These are phyloP conservation scores for Podila epicladia DNA, from an alignment of 192 early-diverging fungal species.

Conservation along the genomic window DNA sequence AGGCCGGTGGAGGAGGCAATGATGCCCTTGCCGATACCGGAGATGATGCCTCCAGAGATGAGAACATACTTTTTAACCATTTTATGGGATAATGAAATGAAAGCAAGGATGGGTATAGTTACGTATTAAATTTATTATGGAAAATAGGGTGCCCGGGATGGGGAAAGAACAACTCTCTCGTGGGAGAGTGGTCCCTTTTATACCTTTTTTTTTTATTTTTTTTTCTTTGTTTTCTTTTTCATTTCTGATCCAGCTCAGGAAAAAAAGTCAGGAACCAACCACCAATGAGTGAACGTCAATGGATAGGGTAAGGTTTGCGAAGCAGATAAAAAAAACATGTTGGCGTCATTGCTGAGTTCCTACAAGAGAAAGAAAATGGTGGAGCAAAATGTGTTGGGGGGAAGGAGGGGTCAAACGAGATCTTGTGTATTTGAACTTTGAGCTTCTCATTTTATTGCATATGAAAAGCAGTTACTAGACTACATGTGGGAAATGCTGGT, in stretches of 20 bases:
- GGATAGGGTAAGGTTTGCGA: background rate
- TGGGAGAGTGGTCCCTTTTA: slow-evolving; percentile 6
- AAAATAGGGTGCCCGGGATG: slow-evolving; percentile 39
- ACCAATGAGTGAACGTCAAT: background rate
- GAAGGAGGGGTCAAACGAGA: too few relatives aligned
- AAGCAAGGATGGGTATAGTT: background rate
- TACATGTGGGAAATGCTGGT: too few relatives aligned
- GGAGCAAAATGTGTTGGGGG: too few relatives aligned
- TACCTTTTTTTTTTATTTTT: too few relatives aligned
- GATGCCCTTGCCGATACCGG: slow-evolving; percentile 99
- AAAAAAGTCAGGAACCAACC: background rate
- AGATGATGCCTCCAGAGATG: slow-evolving; percentile 98
- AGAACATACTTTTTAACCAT: slow-evolving; percentile 88
- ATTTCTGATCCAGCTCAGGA: too few relatives aligned
- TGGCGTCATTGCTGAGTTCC: too few relatives aligned
- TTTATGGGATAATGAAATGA: slow-evolving; percentile 5
- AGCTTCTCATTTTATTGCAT: too few relatives aligned
- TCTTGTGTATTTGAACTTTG: too few relatives aligned
- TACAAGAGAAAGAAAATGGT: too few relatives aligned
- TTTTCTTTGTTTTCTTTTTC: too few relatives aligned
- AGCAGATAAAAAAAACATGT: background rate
- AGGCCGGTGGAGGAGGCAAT: slow-evolving; percentile 98
- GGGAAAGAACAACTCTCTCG: slow-evolving; percentile 18
- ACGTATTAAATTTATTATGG: slow-evolving; percentile 19
- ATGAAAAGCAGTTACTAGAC: too few relatives aligned